phyloP scores from a whole-genome alignment of 371 early-diverging fungal genomes.

The Nosema muscidifuracis region DNA sequence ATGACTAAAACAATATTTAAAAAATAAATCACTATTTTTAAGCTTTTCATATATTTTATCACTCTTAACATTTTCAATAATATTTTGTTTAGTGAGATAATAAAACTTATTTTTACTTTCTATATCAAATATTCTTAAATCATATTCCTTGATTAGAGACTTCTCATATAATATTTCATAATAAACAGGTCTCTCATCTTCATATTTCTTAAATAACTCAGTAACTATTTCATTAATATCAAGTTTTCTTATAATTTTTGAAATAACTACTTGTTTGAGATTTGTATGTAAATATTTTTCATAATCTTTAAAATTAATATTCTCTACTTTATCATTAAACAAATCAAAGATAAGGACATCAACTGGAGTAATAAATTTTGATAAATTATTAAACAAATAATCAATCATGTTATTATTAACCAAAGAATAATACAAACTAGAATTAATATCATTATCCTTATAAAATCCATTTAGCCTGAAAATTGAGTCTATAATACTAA shows the following conservation, averaged over 20 bases:
- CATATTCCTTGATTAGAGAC: slow-evolving; percentile 1
- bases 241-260: background rate
- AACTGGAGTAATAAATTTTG: background rate
- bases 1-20: slow-evolving; percentile 30
- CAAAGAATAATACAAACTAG: background rate
- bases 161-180: background rate
- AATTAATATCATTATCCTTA: no score
- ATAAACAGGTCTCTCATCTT: slow-evolving; percentile 12
- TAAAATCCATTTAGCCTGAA: background rate
- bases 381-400: background rate
- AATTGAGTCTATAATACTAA: background rate
- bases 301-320: background rate
- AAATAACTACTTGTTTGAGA: background rate
- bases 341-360: background rate
- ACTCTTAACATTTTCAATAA: background rate
- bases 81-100: background rate
- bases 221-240: background rate
- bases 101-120: slow-evolving; percentile 2
- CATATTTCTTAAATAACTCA: background rate
- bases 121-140: slow-evolving; percentile 16
- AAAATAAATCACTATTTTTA: slow-evolving; percentile 5
- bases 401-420: background rate
- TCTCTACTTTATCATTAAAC: no score
- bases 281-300: background rate
- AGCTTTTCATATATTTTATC: slow-evolving; percentile 4